These are phyloP conservation scores for Lycium barbarum DNA, from an alignment of 257 asterid genomes.

Conservation along the genomic window DNA sequence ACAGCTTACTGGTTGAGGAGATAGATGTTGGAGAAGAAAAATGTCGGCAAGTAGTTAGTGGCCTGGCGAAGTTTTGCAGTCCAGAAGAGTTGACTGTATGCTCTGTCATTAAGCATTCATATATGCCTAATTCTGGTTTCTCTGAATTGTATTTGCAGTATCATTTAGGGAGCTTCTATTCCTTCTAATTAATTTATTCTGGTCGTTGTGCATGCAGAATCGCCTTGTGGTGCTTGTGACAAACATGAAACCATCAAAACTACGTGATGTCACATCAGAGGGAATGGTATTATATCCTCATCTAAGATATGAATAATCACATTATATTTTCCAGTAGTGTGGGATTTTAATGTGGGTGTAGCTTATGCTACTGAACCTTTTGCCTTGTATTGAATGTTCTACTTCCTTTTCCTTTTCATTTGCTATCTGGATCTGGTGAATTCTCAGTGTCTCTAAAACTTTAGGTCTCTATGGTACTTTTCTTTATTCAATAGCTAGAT, in stretches of 20 bases:
- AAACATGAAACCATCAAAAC: slow-evolving; percentile 92
- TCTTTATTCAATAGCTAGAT: neutral
- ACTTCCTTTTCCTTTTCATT: neutral
- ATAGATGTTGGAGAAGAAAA: slow-evolving; percentile 93
- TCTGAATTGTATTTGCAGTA: slow-evolving; percentile 31
- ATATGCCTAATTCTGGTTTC: slow-evolving; percentile 25
- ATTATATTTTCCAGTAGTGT: neutral
- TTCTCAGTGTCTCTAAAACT: neutral
- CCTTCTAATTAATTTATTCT: slow-evolving; percentile 35
- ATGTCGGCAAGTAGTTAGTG: slow-evolving; percentile 96
- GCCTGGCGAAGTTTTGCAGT: slow-evolving; percentile 83
- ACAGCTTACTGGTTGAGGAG: slow-evolving; percentile 97
- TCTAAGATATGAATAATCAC: slow-evolving; percentile 23
- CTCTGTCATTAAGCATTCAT: slow-evolving; percentile 18
- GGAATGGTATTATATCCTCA: slow-evolving; percentile 73
- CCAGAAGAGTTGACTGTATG: slow-evolving; percentile 88
- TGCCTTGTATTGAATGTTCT: neutral
- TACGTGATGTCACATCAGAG: slow-evolving; percentile 93
- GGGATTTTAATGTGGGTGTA: no score
- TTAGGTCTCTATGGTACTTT: neutral
- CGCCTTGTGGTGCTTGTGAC: slow-evolving; percentile 85
- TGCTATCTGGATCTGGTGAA: neutral
- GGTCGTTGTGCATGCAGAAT: slow-evolving; percentile 54
- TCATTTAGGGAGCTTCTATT: slow-evolving; percentile 16
- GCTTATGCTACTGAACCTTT: neutral